Percentiles rank a stretch among this genome's conserved stretches.
These are phyloP conservation scores for Yamadazyma laniorum DNA, from an alignment of 805 yeast genomes.

Conservation along the genomic window DNA sequence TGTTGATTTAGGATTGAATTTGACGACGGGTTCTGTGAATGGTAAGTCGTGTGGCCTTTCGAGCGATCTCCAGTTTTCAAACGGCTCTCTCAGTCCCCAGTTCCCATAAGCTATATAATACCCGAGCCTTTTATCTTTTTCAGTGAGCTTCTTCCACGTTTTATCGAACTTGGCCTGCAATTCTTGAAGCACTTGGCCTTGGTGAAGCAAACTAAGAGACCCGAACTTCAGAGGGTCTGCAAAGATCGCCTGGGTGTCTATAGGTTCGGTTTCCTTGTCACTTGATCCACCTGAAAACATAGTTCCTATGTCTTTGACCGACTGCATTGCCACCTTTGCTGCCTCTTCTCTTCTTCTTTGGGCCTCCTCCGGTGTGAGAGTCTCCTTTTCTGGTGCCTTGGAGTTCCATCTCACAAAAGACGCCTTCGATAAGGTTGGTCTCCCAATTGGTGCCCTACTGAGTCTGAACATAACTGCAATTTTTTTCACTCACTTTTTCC, in stretches of 20 bases:
- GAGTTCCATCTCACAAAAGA: slow-evolving; percentile 4
- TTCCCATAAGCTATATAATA: slow-evolving; percentile 67
- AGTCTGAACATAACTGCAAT: slow-evolving; percentile 2
- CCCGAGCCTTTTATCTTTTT: slow-evolving; percentile 52
- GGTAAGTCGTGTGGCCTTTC: slow-evolving; percentile 60
- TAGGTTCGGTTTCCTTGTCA: slow-evolving; percentile 46
- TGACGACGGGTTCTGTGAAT: slow-evolving; percentile 29
- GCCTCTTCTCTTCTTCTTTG: slow-evolving; percentile 29
- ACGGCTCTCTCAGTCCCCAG: slow-evolving; percentile 66
- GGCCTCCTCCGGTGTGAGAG: slow-evolving; percentile 11
- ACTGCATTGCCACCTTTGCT: slow-evolving; percentile 37
- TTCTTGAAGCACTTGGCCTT: slow-evolving; percentile 56
- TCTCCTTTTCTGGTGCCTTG: background rate
- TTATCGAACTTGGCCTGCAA: slow-evolving; percentile 48
- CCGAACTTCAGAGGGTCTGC: slow-evolving; percentile 36
- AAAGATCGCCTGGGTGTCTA: slow-evolving; percentile 44
- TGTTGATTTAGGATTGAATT: slow-evolving; percentile 26
- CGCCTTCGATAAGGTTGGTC: background rate
- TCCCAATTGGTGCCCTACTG: background rate
- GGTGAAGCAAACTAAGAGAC: slow-evolving; percentile 45
- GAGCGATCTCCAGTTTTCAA: slow-evolving; percentile 42
- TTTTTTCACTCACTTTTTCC: slow-evolving; percentile 4
- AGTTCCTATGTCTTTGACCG: slow-evolving; percentile 39
- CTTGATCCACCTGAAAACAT: slow-evolving; percentile 32
- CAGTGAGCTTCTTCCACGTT: slow-evolving; percentile 54